phyloP scores from a whole-genome alignment of 2,329 filamentous ascomycete genomes.

The Setomelanomma holmii region DNA sequence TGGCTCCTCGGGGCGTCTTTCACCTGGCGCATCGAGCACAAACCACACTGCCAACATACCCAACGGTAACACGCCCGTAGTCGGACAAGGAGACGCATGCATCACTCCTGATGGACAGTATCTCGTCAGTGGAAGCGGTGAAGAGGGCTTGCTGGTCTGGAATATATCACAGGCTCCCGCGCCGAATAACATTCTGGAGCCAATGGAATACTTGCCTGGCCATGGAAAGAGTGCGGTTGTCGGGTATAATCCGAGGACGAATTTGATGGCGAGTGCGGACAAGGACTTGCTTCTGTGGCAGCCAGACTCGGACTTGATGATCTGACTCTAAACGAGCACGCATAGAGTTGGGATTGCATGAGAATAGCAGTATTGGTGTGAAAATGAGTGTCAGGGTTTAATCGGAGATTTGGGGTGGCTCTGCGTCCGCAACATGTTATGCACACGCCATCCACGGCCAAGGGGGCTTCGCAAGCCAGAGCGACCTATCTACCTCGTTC shows the following conservation, averaged over 20 bases:
- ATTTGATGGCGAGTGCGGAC: constrained; percentile 89
- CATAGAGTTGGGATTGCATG: too few species aligned
- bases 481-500: too few species aligned
- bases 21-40: constrained; percentile 53
- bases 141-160: constrained; percentile 82
- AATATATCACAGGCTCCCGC: constrained; percentile 66
- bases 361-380: too few species aligned
- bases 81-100: constrained; percentile 76
- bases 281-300: constrained; percentile 68
- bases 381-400: too few species aligned
- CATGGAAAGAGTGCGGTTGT: constrained; percentile 72
- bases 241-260: constrained; percentile 89
- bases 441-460: too few species aligned
- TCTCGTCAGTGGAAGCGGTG: constrained; percentile 78
- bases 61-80: constrained; percentile 37
- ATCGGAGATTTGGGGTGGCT: too few species aligned
- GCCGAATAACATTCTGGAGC: constrained; percentile 67
- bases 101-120: constrained; percentile 90
- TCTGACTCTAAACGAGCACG: too few species aligned
- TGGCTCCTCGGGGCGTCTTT: constrained; percentile 54
- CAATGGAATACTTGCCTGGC: constrained; percentile 69
- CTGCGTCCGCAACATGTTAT: too few species aligned
- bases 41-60: constrained; percentile 62
- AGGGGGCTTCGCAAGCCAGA: too few species aligned
- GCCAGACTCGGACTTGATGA: constrained; percentile 54